Evolutionary conservation across 805 yeast genomes (phyloP).

Genomic region (Candida michaelii): DNA sequence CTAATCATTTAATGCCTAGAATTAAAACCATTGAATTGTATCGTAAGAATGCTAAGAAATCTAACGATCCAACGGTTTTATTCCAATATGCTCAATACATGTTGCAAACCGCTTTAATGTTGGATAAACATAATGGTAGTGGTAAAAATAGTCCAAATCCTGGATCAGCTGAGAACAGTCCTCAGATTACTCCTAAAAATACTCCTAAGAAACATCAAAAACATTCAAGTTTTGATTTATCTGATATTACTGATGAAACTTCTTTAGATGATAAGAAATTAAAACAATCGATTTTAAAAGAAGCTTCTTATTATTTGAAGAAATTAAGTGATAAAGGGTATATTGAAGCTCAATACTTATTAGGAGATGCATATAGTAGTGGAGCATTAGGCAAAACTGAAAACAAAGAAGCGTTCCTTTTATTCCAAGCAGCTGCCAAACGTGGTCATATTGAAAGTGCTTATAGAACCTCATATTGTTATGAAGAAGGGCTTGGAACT

Average conservation of each 20-base stretch:
- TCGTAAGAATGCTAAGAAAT: slow-evolving; percentile 78
- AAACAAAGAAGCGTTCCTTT: slow-evolving; percentile 66
- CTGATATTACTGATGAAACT: slow-evolving; percentile 14
- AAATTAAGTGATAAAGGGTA: slow-evolving; percentile 77
- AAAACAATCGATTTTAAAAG: slow-evolving; percentile 64
- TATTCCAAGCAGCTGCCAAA: slow-evolving; percentile 89
- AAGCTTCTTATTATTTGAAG: slow-evolving; percentile 69
- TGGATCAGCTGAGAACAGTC: slow-evolving; percentile 19
- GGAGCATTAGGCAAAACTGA: slow-evolving; percentile 84
- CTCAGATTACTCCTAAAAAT: slow-evolving; percentile 11
- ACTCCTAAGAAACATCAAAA: slow-evolving; percentile 25
- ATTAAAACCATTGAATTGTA: slow-evolving; percentile 85
- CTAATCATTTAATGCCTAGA: slow-evolving; percentile 61
- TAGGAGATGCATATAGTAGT: slow-evolving; percentile 87
- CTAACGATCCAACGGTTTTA: slow-evolving; percentile 82
- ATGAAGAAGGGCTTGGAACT: slow-evolving; percentile 92
- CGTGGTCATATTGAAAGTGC: slow-evolving; percentile 91
- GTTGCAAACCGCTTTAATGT: slow-evolving; percentile 77
- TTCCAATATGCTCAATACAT: slow-evolving; percentile 90
- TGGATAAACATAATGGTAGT: slow-evolving; percentile 32
- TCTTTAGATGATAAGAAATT: slow-evolving; percentile 28
- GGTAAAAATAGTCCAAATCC: slow-evolving; percentile 5
- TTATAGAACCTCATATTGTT: slow-evolving; percentile 86
- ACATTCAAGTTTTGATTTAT: slow-evolving; percentile 18
- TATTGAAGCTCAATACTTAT: slow-evolving; percentile 84